phyloP scores from a whole-genome alignment of 805 yeast genomes.

The Candida montana region DNA sequence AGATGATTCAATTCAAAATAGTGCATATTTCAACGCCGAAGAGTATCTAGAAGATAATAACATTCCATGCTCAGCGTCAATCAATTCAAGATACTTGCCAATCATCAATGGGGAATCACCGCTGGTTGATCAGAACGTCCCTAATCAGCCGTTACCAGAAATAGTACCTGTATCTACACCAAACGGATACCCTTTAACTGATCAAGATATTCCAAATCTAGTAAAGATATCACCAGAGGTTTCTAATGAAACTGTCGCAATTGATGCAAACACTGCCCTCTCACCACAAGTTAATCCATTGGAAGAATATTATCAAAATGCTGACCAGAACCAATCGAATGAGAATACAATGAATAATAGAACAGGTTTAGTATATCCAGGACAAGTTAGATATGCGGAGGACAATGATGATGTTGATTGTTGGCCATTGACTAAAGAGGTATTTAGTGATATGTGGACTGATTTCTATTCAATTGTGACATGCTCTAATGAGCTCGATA shows the following conservation, averaged over 20 bases:
- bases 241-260: not conserved
- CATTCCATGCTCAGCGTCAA: slow-evolving; percentile 6
- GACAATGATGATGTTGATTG: slow-evolving; percentile 6
- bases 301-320: not conserved
- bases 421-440: slow-evolving; percentile 5
- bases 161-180: slow-evolving; percentile 2
- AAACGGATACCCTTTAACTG: slow-evolving; percentile 10
- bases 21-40: slow-evolving; percentile 3
- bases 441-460: slow-evolving; percentile 6
- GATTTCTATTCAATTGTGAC: slow-evolving; percentile 5
- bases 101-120: not conserved
- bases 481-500: not conserved
- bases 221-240: not conserved
- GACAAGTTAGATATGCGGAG: too few species aligned
- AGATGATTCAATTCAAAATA: slow-evolving; percentile 10
- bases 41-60: not conserved
- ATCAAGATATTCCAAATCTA: slow-evolving; percentile 5
- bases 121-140: not conserved
- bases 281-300: not conserved
- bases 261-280: not conserved
- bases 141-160: not conserved
- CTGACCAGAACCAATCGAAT: too few species aligned
- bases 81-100: slow-evolving; percentile 5
- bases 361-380: too few species aligned
- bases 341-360: too few species aligned